Percentiles rank a stretch among this genome's conserved stretches.
Conservation (phyloP, 768 basidiomycete genomes). For the Solioccasus polychromus region DNA sequence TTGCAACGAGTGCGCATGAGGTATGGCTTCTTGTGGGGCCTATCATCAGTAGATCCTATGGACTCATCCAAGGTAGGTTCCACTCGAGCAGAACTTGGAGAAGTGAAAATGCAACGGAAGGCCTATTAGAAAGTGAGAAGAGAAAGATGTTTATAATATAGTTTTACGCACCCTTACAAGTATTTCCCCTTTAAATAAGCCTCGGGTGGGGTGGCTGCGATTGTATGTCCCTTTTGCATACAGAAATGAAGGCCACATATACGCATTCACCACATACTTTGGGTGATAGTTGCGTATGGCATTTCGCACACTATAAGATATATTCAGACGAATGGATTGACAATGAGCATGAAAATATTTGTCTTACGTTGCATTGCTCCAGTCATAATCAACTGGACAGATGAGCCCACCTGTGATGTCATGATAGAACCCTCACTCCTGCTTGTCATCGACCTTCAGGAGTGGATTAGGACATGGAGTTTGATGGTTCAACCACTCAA, state of each 20-base stretch:
- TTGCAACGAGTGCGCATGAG: constrained; percentile 5
- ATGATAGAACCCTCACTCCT: constrained; percentile 7
- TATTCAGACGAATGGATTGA: background rate
- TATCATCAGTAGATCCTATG: background rate
- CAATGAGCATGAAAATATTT: background rate
- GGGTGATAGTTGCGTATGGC: constrained; percentile 1
- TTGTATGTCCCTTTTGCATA: background rate
- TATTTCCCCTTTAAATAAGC: background rate
- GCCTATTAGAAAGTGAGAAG: constrained; percentile 3
- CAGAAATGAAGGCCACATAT: constrained; percentile 6
- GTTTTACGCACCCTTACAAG: constrained; percentile 1
- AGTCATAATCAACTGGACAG: constrained; percentile 11
- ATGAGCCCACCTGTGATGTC: constrained; percentile 6
- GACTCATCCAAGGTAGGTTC: background rate
- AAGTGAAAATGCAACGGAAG: constrained; percentile 16
- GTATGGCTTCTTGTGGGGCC: background rate
- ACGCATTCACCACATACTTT: background rate
- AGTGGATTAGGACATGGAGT: background rate
- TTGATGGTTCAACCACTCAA: constrained; percentile 1
- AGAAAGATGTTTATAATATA: background rate
- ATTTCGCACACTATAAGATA: background rate
- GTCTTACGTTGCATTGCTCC: constrained; percentile 1
- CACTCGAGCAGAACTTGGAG: constrained; percentile 13
- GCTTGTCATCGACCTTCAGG: background rate
- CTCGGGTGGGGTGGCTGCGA: background rate